Evolutionary conservation across 2,329 filamentous ascomycete species (phyloP).

Genomic region (Pyrenophora teres): DNA sequence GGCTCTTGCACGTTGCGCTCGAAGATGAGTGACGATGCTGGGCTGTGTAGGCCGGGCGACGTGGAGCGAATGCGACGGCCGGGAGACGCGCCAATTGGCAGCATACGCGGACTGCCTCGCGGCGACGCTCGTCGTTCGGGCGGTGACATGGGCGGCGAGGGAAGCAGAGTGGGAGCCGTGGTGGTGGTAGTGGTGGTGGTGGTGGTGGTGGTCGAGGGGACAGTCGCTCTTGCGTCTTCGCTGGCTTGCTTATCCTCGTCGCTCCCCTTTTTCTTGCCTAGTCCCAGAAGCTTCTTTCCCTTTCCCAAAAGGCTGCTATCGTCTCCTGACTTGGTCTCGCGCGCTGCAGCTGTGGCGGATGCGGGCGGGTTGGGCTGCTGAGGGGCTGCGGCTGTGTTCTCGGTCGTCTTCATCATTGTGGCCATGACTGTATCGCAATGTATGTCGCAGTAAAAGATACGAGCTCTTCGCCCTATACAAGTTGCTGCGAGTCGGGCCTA

Average conservation of each 20-base stretch:
- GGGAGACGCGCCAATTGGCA: constrained; percentile 60
- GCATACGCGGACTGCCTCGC: constrained; percentile 44
- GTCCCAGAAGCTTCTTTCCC: constrained; percentile 45
- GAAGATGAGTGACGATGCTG: constrained; percentile 79
- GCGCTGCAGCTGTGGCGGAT: constrained; percentile 23
- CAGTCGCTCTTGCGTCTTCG: constrained; percentile 13
- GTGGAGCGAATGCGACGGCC: constrained; percentile 66
- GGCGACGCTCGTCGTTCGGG: constrained; percentile 40
- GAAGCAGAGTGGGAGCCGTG: constrained; percentile 27
- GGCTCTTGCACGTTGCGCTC: constrained; percentile 90
- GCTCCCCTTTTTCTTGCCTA: constrained; percentile 45
- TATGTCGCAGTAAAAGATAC: neutral
- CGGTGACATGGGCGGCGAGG: constrained; percentile 40
- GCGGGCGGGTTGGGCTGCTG: constrained; percentile 15
- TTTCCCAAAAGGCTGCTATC: constrained; percentile 37
- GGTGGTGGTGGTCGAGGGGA: constrained; percentile 22
- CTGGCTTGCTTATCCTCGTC: constrained; percentile 14
- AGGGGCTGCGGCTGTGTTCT: constrained; percentile 9
- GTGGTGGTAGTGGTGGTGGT: constrained; percentile 22
- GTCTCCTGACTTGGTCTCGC: constrained; percentile 30
- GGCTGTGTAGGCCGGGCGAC: constrained; percentile 79
- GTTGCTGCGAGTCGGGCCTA: constrained; percentile 15
- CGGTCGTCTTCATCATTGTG: constrained; percentile 14
- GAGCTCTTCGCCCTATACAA: constrained; percentile 1
- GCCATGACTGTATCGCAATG: neutral